Conservation (phyloP, 2,329 filamentous ascomycete species). For the Phaeomoniella chlamydospora region DNA sequence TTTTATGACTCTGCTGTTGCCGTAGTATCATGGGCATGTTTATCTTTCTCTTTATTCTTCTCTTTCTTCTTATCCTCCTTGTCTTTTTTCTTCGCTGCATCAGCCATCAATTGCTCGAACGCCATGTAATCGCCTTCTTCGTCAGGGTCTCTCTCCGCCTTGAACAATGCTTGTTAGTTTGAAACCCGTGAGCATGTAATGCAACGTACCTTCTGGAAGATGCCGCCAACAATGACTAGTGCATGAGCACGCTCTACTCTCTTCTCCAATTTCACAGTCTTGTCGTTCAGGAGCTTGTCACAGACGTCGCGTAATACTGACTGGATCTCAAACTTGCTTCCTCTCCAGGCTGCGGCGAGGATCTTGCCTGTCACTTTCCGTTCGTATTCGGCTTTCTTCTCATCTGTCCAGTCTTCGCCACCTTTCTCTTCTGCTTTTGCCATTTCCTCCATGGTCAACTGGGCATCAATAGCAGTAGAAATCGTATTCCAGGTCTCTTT, state of each 20-base stretch:
- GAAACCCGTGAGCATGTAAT: background rate
- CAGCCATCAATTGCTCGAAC: conserved; percentile 94
- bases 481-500: conserved; percentile 99
- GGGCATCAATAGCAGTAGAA: conserved; percentile 86
- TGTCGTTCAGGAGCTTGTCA: conserved; percentile 68
- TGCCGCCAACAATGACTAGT: conserved; percentile 72
- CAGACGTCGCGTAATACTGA: conserved; percentile 89
- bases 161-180: conserved; percentile 1
- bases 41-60: conserved; percentile 33
- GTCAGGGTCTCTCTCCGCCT: conserved; percentile 81
- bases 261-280: conserved; percentile 69
- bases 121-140: conserved; percentile 98
- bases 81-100: conserved; percentile 91
- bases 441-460: conserved; percentile 99
- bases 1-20: conserved; percentile 11
- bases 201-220: conserved; percentile 64
- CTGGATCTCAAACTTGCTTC: conserved; percentile 96
- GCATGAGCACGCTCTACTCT: conserved; percentile 82
- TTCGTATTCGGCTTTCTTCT: conserved; percentile 92
- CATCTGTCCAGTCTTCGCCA: conserved; percentile 95
- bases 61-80: conserved; percentile 60
- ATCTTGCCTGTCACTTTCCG: conserved; percentile 95
- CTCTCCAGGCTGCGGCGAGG: conserved; percentile 87
- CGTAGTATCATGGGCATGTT: background rate
- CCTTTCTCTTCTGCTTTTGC: conserved; percentile 86